phyloP scores from a whole-genome alignment of 768 basidiomycete genomes.

The Podaxis carcinomalis region DNA sequence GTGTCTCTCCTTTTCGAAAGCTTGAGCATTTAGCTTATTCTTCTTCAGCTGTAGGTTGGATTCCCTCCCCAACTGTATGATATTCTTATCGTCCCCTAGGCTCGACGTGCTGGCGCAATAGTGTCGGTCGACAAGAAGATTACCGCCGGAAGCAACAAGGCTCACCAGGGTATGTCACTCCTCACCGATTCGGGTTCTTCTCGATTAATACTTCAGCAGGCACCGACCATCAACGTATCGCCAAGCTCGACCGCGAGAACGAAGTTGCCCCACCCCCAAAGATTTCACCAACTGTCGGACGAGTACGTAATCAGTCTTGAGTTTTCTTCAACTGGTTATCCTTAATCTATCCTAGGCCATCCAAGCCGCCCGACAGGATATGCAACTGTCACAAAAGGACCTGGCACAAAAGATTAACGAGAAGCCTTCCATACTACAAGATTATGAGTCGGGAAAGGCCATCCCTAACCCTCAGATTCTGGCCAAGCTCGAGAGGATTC shows the following conservation, averaged over 20 bases:
- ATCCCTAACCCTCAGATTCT: slow-evolving; percentile 86
- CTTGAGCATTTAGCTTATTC: neutral
- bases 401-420: slow-evolving; percentile 91
- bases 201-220: slow-evolving; percentile 36
- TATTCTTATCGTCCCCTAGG: slow-evolving; percentile 35
- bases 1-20: neutral
- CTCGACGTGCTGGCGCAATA: slow-evolving; percentile 70
- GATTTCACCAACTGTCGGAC: slow-evolving; percentile 66
- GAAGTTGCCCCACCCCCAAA: slow-evolving; percentile 92
- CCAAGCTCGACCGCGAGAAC: slow-evolving; percentile 92
- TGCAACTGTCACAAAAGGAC: slow-evolving; percentile 86
- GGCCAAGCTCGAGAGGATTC: slow-evolving; percentile 78
- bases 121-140: slow-evolving; percentile 83
- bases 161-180: slow-evolving; percentile 53
- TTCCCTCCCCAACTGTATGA: neutral
- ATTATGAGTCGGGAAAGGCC: slow-evolving; percentile 86
- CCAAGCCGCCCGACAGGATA: slow-evolving; percentile 71
- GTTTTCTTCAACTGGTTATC: slow-evolving; percentile 3
- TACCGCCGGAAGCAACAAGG: slow-evolving; percentile 68
- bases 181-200: neutral
- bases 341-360: slow-evolving; percentile 55
- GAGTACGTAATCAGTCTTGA: slow-evolving; percentile 39
- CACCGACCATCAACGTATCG: slow-evolving; percentile 90
- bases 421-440: slow-evolving; percentile 83
- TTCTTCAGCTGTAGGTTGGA: slow-evolving; percentile 47